Percentiles rank a stretch among this genome's conserved stretches.
phyloP scores from a whole-genome alignment of 345 rosid species.

The Sonneratia alba region DNA sequence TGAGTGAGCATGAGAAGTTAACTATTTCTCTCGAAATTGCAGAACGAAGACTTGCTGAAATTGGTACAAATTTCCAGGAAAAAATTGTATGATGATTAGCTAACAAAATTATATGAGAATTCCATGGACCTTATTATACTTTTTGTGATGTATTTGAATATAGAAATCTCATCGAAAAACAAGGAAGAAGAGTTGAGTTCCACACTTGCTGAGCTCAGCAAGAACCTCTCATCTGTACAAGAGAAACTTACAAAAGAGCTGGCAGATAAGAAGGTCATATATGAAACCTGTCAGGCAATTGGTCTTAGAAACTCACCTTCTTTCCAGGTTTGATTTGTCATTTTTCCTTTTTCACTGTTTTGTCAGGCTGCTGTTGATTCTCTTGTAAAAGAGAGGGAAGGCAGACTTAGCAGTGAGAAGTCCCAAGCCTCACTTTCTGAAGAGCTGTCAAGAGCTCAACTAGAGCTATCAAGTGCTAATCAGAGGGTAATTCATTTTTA shows the following conservation, averaged over 20 bases:
- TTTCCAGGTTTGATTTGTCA: background rate
- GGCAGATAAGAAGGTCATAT: constrained; percentile 70
- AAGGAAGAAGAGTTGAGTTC: constrained; percentile 87
- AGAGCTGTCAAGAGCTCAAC: constrained; percentile 71
- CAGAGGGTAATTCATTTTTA: constrained; percentile 57
- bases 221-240: constrained; percentile 61
- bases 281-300: background rate
- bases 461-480: constrained; percentile 81
- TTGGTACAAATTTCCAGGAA: constrained; percentile 36
- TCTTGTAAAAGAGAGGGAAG: constrained; percentile 73
- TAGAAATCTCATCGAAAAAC: constrained; percentile 62
- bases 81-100: background rate
- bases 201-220: constrained; percentile 75
- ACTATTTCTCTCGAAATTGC: constrained; percentile 52
- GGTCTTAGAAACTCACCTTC: too few relatives aligned
- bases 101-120: too few relatives aligned
- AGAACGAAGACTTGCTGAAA: constrained; percentile 69
- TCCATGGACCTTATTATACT: background rate
- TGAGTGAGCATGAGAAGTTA: constrained; percentile 76
- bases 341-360: constrained; percentile 2
- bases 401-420: constrained; percentile 55
- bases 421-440: constrained; percentile 61
- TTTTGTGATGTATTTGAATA: constrained; percentile 10
- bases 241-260: constrained; percentile 79
- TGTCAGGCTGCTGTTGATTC: constrained; percentile 67